Conservation (phyloP, 2,329 filamentous ascomycete genomes). For the Pseudocercospora crystallina region DNA sequence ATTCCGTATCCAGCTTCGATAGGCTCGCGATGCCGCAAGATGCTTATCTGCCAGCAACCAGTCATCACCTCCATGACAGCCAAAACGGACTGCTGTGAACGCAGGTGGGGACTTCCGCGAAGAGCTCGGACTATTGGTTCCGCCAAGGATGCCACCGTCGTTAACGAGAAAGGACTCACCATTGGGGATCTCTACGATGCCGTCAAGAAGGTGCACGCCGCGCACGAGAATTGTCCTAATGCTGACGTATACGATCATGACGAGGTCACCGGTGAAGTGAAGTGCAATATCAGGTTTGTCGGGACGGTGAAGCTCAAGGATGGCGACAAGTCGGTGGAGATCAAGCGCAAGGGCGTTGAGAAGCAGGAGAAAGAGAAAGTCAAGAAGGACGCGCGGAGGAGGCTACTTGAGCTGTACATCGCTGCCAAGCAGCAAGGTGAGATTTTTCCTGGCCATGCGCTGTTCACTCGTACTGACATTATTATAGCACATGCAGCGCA, state of each 20-base stretch:
- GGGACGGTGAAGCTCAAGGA: constrained; percentile 5
- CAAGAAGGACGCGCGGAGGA: background rate
- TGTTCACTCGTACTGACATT: too few species aligned
- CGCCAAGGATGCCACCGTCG: background rate
- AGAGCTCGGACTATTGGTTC: too few species aligned
- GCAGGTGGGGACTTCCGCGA: too few species aligned
- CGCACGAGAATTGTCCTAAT: constrained; percentile 3
- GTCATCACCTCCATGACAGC: background rate
- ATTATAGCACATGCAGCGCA: too few species aligned
- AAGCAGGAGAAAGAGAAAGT: constrained; percentile 1
- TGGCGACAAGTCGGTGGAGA: background rate
- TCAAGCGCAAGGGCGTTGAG: background rate
- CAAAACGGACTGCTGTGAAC: constrained; percentile 2
- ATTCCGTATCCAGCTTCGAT: too few species aligned
- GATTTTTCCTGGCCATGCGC: too few species aligned
- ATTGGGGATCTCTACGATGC: constrained; percentile 8
- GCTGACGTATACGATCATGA: constrained; percentile 7
- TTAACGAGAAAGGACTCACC: constrained; percentile 1
- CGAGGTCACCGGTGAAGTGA: constrained; percentile 3
- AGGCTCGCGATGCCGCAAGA: too few species aligned
- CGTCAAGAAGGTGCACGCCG: constrained; percentile 1
- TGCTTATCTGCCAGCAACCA: constrained; percentile 4
- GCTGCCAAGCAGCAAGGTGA: too few species aligned
- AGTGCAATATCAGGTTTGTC: constrained; percentile 2
- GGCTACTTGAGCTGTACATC: background rate